Evolutionary conservation across 2,329 filamentous ascomycete species (phyloP), one percentile per base, ranked within the genome.

Genomic region (Fusarium mangiferae): DNA sequence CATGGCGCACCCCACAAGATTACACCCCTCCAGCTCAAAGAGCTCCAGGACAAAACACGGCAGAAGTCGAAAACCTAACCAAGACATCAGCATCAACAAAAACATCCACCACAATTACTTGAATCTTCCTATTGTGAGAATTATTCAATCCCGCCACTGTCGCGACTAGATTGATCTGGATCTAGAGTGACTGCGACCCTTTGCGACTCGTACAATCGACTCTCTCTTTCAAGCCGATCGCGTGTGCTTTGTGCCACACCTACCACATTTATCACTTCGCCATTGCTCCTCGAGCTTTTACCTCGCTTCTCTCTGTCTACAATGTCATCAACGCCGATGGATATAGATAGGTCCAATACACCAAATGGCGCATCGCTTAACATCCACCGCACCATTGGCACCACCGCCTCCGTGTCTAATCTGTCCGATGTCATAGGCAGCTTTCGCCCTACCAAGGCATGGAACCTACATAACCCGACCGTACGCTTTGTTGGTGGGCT

Each of bases 381-480:
- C 70, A 88, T 89, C 57, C 84, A 86, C 14, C 84, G 88, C 26
- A 85, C 85, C 17, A 74, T 88, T 26, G 84, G 83, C 48, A 76
- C 78, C 51, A 83, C 80, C 62, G 76, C 84, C 45, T 84, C 84
- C 64, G 88, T 88, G 11, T 90, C 92, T 18, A 93, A 93, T 80
- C 88, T 98, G 62, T 88, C 90, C 78, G 94, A 98, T 78, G 88
- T 96, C 75, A 92, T 98, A 76, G 87, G 90, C 42, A 91, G 88
- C 62, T 97, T 94, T 81, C 89, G 94, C 57, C 94, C 96, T 13
- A 92, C 92, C 52, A 95, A 94, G 87, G 94, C 96, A 84, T 88
- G 41, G n/a, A 54, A n/a, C 24, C 45, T 18, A 49, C 57, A 28
- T 52, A 60, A 13, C 46, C 39, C 20, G 17, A 30, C 33, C 41